Conservation (phyloP, 345 rosid genomes). For the Capsella bursapastoris region DNA sequence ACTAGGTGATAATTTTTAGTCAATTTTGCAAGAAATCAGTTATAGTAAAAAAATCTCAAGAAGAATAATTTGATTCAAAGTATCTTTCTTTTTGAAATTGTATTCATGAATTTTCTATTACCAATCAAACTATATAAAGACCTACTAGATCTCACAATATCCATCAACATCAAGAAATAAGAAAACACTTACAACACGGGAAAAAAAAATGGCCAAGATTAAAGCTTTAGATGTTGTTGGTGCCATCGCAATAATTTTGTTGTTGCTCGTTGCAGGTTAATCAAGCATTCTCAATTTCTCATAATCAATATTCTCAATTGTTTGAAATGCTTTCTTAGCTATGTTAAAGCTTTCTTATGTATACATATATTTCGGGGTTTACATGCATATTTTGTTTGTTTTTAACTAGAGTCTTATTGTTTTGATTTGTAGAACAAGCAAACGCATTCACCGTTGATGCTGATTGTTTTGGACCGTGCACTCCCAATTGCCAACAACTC, state of each 20-base stretch:
- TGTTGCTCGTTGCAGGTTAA: constrained; percentile 27
- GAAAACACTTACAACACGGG: background rate
- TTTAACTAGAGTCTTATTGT: background rate
- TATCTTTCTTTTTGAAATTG: too few species aligned
- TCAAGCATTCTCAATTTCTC: background rate
- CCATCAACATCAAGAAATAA: constrained; percentile 4
- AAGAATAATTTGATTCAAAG: too few species aligned
- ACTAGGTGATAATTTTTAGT: too few species aligned
- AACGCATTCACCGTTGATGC: background rate
- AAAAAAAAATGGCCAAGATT: constrained; percentile 12
- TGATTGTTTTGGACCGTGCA: constrained; percentile 20
- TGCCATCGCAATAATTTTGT: constrained; percentile 9
- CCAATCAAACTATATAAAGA: constrained; percentile 14
- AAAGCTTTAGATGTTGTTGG: background rate
- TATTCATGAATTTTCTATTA: background rate
- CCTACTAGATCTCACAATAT: constrained; percentile 5
- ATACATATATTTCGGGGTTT: too few species aligned
- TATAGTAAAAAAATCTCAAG: too few species aligned
- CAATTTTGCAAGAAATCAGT: too few species aligned
- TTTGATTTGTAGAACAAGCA: background rate
- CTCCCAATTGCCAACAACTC: background rate
- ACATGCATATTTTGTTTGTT: too few species aligned
- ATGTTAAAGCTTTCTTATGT: background rate
- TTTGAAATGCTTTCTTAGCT: background rate
- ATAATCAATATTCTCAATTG: background rate